Conservation (phyloP, 441 rosid genomes). For the Lepidium campestre region DNA sequence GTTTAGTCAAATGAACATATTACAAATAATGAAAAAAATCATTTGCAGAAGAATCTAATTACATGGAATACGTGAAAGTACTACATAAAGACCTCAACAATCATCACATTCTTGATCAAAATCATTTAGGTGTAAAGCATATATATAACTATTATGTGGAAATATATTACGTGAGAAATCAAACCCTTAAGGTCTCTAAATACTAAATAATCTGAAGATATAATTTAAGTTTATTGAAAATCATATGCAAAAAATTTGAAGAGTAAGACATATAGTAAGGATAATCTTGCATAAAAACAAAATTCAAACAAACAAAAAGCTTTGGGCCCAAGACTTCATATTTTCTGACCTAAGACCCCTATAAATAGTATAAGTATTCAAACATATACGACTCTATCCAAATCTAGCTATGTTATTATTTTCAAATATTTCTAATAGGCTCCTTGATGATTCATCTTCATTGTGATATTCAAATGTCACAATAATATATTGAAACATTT, state of each 20-base stretch:
- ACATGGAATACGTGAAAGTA: neutral
- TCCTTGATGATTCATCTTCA: neutral
- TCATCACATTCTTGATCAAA: neutral
- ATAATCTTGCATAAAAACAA: neutral
- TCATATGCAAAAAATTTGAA: neutral
- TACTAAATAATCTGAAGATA: neutral
- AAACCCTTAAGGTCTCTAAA: neutral
- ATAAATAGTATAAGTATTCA: constrained; percentile 6
- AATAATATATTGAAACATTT: too few relatives aligned
- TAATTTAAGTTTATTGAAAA: neutral
- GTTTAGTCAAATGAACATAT: neutral
- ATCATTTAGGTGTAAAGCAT: too few relatives aligned
- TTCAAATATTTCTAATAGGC: neutral
- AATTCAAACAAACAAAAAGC: neutral
- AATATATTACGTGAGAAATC: neutral
- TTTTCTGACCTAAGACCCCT: neutral
- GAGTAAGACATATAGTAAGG: neutral
- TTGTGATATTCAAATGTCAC: neutral
- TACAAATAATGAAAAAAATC: neutral
- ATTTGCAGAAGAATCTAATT: neutral
- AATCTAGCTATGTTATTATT: constrained; percentile 4
- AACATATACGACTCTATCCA: neutral
- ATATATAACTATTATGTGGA: neutral
- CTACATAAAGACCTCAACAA: neutral
- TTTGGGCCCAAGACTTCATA: neutral